Conservation (phyloP, 305 asterid species). For the Withania somnifera region DNA sequence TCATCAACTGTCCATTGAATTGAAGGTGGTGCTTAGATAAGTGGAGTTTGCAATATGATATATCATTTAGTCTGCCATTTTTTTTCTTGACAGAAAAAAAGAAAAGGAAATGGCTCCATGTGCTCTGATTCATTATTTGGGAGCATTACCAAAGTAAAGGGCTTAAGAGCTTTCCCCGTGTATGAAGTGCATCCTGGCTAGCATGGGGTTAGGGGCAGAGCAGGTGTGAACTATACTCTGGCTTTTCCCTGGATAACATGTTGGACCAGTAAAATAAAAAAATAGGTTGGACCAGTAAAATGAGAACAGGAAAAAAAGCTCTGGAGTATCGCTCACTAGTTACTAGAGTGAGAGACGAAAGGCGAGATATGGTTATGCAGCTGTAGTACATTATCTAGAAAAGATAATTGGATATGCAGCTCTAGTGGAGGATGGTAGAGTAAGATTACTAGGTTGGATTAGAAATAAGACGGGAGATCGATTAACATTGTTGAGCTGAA, state of each 20-base stretch:
- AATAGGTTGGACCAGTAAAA: neutral
- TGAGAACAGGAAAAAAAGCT: too few species aligned
- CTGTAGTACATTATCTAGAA: neutral
- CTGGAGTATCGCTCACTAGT: neutral
- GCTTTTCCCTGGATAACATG: neutral
- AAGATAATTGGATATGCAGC: neutral
- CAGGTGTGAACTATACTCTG: neutral
- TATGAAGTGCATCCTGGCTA: neutral
- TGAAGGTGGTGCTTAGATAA: neutral
- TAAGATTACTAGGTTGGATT: neutral
- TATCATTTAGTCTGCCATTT: too few species aligned
- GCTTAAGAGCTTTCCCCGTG: neutral
- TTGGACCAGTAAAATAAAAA: neutral
- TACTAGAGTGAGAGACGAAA: neutral
- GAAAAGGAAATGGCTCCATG: too few species aligned
- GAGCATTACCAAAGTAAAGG: too few species aligned
- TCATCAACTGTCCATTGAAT: neutral
- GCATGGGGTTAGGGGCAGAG: neutral
- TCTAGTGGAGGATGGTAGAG: neutral
- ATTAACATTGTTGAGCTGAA: neutral
- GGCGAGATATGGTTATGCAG: neutral
- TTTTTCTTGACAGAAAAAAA: too few species aligned
- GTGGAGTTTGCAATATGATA: neutral
- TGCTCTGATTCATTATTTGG: too few species aligned
- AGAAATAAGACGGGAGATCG: neutral